These are phyloP conservation scores for Chaetomium sp. DNA, from an alignment of 2,329 filamentous ascomycete genomes.

Conservation along the genomic window DNA sequence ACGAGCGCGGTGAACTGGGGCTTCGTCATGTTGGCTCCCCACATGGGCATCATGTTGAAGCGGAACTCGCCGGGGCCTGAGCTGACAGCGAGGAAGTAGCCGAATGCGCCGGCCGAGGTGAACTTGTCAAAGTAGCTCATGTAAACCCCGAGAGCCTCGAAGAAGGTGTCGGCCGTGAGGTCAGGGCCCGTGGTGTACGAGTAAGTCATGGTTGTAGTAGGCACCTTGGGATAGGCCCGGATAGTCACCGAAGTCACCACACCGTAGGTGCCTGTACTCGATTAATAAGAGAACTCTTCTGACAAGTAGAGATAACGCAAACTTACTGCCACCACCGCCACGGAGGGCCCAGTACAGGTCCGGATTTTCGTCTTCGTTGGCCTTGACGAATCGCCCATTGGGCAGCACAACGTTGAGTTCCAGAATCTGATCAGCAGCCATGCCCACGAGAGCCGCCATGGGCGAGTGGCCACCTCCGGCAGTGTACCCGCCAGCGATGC, in stretches of 20 bases:
- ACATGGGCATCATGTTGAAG: slow-evolving; percentile 37
- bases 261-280: slow-evolving; percentile 40
- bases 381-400: slow-evolving; percentile 49
- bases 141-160: slow-evolving; percentile 37
- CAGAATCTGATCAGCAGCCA: slow-evolving; percentile 54
- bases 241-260: slow-evolving; percentile 41
- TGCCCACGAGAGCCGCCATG: slow-evolving; percentile 52
- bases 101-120: slow-evolving; percentile 39
- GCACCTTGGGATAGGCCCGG: slow-evolving; percentile 33
- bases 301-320: background rate
- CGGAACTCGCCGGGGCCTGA: slow-evolving; percentile 27
- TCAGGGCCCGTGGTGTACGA: slow-evolving; percentile 46
- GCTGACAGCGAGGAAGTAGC: slow-evolving; percentile 38
- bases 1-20: slow-evolving; percentile 32
- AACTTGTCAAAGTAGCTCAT: slow-evolving; percentile 38
- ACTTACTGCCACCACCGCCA: slow-evolving; percentile 46
- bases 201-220: slow-evolving; percentile 34
- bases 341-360: slow-evolving; percentile 56
- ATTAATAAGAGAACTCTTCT: background rate
- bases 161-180: slow-evolving; percentile 48
- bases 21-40: slow-evolving; percentile 33
- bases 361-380: slow-evolving; percentile 43
- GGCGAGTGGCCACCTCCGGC: slow-evolving; percentile 59
- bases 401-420: slow-evolving; percentile 52
- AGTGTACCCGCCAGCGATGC: slow-evolving; percentile 52